Evolutionary conservation across 345 rosid genomes (phyloP).

Genomic region (Salix brachista): DNA sequence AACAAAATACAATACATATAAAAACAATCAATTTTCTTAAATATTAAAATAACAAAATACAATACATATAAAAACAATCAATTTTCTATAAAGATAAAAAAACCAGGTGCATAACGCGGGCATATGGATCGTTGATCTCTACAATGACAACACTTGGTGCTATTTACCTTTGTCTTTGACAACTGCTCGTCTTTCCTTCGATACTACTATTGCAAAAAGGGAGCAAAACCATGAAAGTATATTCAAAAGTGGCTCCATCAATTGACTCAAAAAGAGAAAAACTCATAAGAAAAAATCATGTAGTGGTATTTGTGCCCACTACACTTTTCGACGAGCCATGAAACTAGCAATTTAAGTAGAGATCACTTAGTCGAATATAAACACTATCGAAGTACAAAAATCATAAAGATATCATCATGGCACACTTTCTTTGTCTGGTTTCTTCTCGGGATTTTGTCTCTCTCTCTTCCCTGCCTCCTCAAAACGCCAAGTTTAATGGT

Average conservation of each 20-base stretch:
- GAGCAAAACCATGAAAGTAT: constrained; percentile 6
- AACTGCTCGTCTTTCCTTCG: not conserved
- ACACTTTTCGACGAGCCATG: constrained; percentile 6
- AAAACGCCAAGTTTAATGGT: constrained; percentile 8
- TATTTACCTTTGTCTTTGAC: too few relatives aligned
- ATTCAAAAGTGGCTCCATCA: constrained; percentile 8
- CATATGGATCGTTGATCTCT: too few relatives aligned
- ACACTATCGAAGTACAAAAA: constrained; percentile 10
- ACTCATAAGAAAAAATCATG: not conserved
- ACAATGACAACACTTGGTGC: too few relatives aligned
- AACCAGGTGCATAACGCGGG: too few relatives aligned
- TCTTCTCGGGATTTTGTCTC: constrained; percentile 24
- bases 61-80: too few relatives aligned
- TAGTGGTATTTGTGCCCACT: not conserved
- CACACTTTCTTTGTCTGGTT: constrained; percentile 20
- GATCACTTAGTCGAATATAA: not conserved
- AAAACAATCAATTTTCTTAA: too few relatives aligned
- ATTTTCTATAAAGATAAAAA: too few relatives aligned
- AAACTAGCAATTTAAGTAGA: not conserved
- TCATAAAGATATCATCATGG: constrained; percentile 26
- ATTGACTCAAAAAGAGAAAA: constrained; percentile 8
- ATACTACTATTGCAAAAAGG: constrained; percentile 10
- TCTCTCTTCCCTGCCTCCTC: constrained; percentile 1
- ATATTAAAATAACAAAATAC: too few relatives aligned
- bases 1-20: too few relatives aligned